Percentiles rank a stretch among this genome's conserved stretches.
phyloP scores from a whole-genome alignment of 73 alveolate genomes.

The Stentor roeselii region DNA sequence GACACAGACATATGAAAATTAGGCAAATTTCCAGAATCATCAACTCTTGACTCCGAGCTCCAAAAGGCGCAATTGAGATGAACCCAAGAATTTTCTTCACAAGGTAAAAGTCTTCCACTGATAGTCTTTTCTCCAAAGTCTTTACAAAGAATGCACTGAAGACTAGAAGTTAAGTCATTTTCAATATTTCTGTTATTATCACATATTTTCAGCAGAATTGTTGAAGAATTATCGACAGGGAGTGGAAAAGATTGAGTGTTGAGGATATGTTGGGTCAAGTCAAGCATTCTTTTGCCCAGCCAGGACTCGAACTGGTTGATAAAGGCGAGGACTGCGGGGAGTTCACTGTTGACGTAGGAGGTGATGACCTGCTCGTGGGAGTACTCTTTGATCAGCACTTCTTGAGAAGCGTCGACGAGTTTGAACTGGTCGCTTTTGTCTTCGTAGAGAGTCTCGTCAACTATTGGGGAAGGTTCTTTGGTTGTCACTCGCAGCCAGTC shows the following conservation, averaged over 20 bases:
- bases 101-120: slow-evolving; percentile 81
- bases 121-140: slow-evolving; percentile 67
- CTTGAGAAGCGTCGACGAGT: not conserved
- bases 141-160: slow-evolving; percentile 63
- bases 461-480: not conserved
- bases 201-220: not conserved
- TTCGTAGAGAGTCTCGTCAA: not conserved
- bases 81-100: slow-evolving; percentile 65
- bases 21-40: slow-evolving; percentile 62
- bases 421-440: not conserved
- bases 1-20: slow-evolving; percentile 55
- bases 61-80: slow-evolving; percentile 88
- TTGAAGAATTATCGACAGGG: not conserved
- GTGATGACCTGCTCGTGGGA: not conserved
- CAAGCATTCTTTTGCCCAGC: not conserved
- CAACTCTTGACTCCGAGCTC: slow-evolving; percentile 68
- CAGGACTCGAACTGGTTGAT: not conserved
- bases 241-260: not conserved
- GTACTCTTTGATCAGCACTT: not conserved
- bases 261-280: not conserved
- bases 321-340: slow-evolving; percentile 24
- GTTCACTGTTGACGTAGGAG: not conserved
- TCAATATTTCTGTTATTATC: not conserved
- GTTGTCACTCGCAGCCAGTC: not conserved
- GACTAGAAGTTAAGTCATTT: slow-evolving; percentile 15